These are phyloP conservation scores for Tremella yokohamensis DNA, from an alignment of 768 basidiomycete genomes.

Conservation along the genomic window DNA sequence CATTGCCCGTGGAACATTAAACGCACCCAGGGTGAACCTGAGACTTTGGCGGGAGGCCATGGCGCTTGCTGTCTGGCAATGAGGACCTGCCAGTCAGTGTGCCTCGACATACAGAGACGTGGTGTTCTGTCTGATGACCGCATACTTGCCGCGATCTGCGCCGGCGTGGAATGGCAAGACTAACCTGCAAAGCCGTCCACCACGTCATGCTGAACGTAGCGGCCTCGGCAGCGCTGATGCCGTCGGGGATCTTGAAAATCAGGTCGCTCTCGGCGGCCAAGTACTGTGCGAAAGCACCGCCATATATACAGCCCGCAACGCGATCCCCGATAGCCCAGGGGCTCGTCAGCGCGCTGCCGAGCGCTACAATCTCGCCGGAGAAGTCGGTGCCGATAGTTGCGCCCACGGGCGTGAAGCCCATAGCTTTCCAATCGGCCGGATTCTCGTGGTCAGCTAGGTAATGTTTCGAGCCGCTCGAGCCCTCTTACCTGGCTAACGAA, in stretches of 20 bases:
- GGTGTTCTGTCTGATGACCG: too few relatives aligned
- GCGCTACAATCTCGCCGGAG: constrained; percentile 35
- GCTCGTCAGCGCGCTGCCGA: constrained; percentile 18
- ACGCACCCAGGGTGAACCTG: not conserved
- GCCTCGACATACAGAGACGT: not conserved
- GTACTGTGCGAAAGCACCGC: constrained; percentile 41
- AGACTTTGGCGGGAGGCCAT: constrained; percentile 6
- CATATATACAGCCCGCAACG: constrained; percentile 38
- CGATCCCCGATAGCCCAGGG: constrained; percentile 23
- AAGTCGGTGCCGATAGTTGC: constrained; percentile 41
- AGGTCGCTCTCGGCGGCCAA: constrained; percentile 27
- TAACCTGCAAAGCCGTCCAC: constrained; percentile 36
- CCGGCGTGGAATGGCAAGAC: not conserved
- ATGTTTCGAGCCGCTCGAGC: not conserved
- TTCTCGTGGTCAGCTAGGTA: constrained; percentile 12
- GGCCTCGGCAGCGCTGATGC: constrained; percentile 23
- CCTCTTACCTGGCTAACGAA: constrained; percentile 29
- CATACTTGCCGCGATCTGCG: too few relatives aligned
- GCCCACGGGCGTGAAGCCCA: constrained; percentile 14
- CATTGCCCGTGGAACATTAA: too few relatives aligned
- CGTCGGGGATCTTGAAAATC: constrained; percentile 38
- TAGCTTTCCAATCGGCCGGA: constrained; percentile 41
- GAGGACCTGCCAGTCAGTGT: constrained; percentile 1
- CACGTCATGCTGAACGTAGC: constrained; percentile 36
- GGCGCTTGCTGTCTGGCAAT: constrained; percentile 5